Conservation (phyloP, 257 asterid genomes). For the Solanum chmielewskii region DNA sequence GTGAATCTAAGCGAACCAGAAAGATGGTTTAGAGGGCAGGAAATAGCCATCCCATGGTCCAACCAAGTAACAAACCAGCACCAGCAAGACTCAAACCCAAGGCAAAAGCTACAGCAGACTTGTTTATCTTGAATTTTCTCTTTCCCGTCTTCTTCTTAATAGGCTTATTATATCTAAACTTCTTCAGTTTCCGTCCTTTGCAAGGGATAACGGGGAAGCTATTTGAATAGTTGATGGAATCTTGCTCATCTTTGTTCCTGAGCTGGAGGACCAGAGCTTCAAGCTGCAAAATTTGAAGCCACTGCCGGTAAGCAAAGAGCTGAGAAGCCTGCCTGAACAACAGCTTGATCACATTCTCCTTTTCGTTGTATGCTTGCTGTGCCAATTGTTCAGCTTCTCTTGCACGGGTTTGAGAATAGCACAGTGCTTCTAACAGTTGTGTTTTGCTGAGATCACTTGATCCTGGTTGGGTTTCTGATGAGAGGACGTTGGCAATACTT, state of each 20-base stretch:
- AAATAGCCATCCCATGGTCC: constrained; percentile 59
- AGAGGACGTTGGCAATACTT: constrained; percentile 9
- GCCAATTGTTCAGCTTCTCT: constrained; percentile 62
- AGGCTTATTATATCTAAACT: constrained; percentile 9
- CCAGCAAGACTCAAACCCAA: constrained; percentile 55
- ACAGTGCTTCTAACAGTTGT: constrained; percentile 47
- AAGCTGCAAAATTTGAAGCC: constrained; percentile 52
- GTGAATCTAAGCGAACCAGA: background rate
- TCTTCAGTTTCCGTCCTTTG: constrained; percentile 8
- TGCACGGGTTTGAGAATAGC: constrained; percentile 74
- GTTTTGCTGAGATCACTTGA: constrained; percentile 26
- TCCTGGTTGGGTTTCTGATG: constrained; percentile 9
- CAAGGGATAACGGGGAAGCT: constrained; percentile 7
- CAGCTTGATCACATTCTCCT: constrained; percentile 37
- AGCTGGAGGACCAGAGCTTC: constrained; percentile 48
- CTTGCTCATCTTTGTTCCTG: constrained; percentile 14
- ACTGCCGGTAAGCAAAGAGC: constrained; percentile 56
- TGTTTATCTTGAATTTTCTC: constrained; percentile 9
- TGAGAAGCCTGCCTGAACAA: constrained; percentile 54
- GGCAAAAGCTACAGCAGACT: constrained; percentile 36
- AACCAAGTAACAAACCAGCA: constrained; percentile 58
- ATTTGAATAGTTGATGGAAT: constrained; percentile 1
- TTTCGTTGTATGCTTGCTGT: constrained; percentile 48
- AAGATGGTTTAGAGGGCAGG: constrained; percentile 15
- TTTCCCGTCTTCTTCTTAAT: constrained; percentile 13